phyloP scores from a whole-genome alignment of 805 yeast genomes.

The Metschnikowia colocasiae region DNA sequence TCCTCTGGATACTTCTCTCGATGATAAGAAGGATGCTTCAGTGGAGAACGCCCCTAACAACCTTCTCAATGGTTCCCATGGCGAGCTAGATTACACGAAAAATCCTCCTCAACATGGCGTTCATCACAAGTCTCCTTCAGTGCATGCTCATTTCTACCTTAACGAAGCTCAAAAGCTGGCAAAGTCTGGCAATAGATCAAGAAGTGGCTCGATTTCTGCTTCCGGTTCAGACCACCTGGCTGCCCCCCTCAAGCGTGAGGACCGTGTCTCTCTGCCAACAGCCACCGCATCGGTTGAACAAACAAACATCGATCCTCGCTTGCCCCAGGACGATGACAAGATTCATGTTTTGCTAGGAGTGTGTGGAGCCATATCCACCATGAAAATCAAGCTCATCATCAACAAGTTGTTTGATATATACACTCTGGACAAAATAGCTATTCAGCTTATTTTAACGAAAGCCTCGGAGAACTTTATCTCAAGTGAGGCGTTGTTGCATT shows the following conservation, averaged over 20 bases:
- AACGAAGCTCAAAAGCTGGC: slow-evolving; percentile 60
- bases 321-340: slow-evolving; percentile 59
- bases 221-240: slow-evolving; percentile 24
- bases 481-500: slow-evolving; percentile 39
- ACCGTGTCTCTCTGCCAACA: slow-evolving; percentile 17
- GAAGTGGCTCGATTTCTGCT: slow-evolving; percentile 38
- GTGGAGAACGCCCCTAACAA: neutral
- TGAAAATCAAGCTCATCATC: slow-evolving; percentile 51
- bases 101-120: slow-evolving; percentile 30
- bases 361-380: slow-evolving; percentile 53
- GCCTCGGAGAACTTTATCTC: slow-evolving; percentile 52
- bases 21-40: neutral
- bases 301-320: slow-evolving; percentile 56
- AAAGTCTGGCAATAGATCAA: slow-evolving; percentile 29
- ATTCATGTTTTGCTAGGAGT: slow-evolving; percentile 55
- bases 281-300: slow-evolving; percentile 29
- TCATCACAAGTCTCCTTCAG: slow-evolving; percentile 57
- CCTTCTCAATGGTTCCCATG: neutral
- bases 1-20: neutral
- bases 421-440: slow-evolving; percentile 45
- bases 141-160: slow-evolving; percentile 76
- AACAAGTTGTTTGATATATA: slow-evolving; percentile 51
- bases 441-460: slow-evolving; percentile 52
- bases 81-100: slow-evolving; percentile 22
- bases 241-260: slow-evolving; percentile 13